Percentiles rank a stretch among this genome's conserved stretches.
Conservation (phyloP, 257 asterid species). For the Ajuga chamaepitys region DNA sequence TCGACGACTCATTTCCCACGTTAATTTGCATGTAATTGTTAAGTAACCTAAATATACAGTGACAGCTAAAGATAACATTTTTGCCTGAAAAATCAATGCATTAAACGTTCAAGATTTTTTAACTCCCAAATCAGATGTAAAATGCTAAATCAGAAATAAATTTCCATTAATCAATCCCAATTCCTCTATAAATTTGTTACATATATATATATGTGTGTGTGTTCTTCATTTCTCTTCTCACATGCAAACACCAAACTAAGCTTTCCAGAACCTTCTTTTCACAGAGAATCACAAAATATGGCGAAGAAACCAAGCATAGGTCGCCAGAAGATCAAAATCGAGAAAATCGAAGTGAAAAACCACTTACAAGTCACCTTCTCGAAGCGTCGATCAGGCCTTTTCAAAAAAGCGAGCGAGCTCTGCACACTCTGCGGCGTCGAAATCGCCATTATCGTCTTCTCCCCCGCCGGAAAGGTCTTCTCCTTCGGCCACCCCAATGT, state of each 20-base stretch:
- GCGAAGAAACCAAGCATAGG: slow-evolving; percentile 67
- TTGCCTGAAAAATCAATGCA: slow-evolving; percentile 16
- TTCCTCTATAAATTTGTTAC: slow-evolving; percentile 25
- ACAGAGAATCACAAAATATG: slow-evolving; percentile 20
- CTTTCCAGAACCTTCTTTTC: neutral
- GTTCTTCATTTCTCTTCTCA: neutral
- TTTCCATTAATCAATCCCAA: slow-evolving; percentile 11
- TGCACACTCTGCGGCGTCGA: slow-evolving; percentile 69
- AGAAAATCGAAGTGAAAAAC: slow-evolving; percentile 57
- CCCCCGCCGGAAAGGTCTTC: slow-evolving; percentile 74
- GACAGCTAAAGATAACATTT: slow-evolving; percentile 17
- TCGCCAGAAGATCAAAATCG: slow-evolving; percentile 64
- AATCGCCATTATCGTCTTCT: slow-evolving; percentile 56
- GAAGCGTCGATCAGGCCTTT: slow-evolving; percentile 58
- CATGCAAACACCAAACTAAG: neutral
- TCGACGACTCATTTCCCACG: too few relatives aligned
- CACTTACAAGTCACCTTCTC: slow-evolving; percentile 75
- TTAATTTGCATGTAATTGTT: slow-evolving; percentile 8
- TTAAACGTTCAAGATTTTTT: slow-evolving; percentile 31
- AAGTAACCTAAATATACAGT: slow-evolving; percentile 4
- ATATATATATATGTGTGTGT: too few relatives aligned
- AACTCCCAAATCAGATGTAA: slow-evolving; percentile 53
- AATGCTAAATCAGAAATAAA: slow-evolving; percentile 12
- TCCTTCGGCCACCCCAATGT: slow-evolving; percentile 72
- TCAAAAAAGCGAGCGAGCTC: slow-evolving; percentile 73